Base-by-base conservation (phyloP, 805 yeast species). In the Saccharomycopsis olivae region DNA sequence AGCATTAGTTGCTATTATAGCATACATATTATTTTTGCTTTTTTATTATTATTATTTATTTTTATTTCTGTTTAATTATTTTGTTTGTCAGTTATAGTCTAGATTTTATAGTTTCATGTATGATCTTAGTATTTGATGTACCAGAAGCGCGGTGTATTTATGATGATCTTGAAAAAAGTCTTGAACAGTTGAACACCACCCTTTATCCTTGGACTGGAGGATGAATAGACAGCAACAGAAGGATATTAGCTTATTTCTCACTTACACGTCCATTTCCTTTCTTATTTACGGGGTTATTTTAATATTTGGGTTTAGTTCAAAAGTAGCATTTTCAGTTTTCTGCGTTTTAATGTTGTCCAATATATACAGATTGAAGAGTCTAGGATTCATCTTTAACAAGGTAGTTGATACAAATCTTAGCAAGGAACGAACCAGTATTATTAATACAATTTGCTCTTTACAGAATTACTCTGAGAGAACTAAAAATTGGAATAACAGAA, bases 381-480 rank as follows among this genome's bases (percentile, higher is more conserved):
- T 14, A 13, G 35, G 44, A 48, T 11, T 50, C 50, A 47, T 23
- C 57, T 11, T 57, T 5, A 44, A 47, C 8, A 48, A 35, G 31
- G 36, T 55, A 20, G 45, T 49, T 16, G 50, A 53, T 25, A 33
- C 43, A 55, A 55, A 30, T 20, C 42, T 49, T 38, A 13, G 34
- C 2, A 27, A 30, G 3, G 49, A 54, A 2, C 51, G 62, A 25
- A 48, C 44, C 20, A 56, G 54, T 2, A 19, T 66, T 10, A 47
- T 62, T 1, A 52, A 49, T 20, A 68, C 81, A 0, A 52, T 75
- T 5, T 52, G 53, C n/a, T 68, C 75, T 10, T 54, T 76, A n/a
- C 58, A 66, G 28, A 52, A 58, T 6, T 76, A 76, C 47, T 49
- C 61, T 2, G 29, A 43, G 2, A 59, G 65, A 32, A 59, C 69